Evolutionary conservation across 2,329 filamentous ascomycete genomes (phyloP), one percentile per base, ranked within the genome.

Genomic region (Penicillium thymicola): DNA sequence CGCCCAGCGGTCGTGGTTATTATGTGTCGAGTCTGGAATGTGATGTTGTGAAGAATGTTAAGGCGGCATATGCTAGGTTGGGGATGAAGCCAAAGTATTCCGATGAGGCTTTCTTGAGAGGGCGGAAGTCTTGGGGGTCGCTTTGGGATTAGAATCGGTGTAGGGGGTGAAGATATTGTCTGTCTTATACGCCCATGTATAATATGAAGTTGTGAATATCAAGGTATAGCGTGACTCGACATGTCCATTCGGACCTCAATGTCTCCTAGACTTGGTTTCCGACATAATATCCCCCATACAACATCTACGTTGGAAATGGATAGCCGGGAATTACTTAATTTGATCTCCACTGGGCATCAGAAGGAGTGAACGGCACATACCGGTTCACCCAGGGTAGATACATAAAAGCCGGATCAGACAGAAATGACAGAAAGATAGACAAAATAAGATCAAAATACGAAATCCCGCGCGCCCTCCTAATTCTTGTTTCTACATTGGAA

Each of bases 401-500:
- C 49, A 45, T 57, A 18, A 18, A 27, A 37, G 54, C 37, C 37
- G 37, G 38, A 32, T 32, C 32, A 47, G 51, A 37, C 45, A n/a
- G 51, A 60, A 59, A 49, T 30, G 45, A 47, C 25, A 28, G 55
- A 46, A 49, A 58, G 23, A 52, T 43, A 48, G 48, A 56, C 27
- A 55, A 53, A 28, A 51, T 43, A 52, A 59, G 60, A 51, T 51
- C 42, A 55, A 25, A 27, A 59, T 55, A n/a, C 57, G 60, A 61
- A 34, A 47, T 57, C 61, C 59, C 58, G 60, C 54, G 55, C 58
- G 55, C 61, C 62, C 54, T 67, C 61, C 64, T 63, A 59, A 56
- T 43, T 61, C 63, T 63, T 65, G 66, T 62, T 66, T 69, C 66
- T 66, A 70, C 58, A 57, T 59, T 47, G 54, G 60, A 61, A 61